phyloP scores from a whole-genome alignment of 192 early-diverging fungal genomes.

The Coemansia sp. region DNA sequence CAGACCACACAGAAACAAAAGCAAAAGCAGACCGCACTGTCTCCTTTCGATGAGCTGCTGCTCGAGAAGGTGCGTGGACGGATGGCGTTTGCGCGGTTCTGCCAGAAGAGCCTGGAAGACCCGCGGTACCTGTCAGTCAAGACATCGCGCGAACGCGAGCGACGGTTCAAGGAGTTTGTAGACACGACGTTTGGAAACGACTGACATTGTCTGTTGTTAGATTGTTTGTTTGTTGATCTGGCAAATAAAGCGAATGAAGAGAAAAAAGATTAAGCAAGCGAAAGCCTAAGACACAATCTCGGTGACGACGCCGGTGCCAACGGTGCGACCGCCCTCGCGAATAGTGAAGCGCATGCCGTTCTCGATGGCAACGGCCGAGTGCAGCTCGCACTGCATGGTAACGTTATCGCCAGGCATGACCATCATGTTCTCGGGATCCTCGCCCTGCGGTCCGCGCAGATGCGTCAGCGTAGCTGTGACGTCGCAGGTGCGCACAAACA shows the following conservation, averaged over 20 bases:
- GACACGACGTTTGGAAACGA: constrained; percentile 3
- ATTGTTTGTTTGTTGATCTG: not conserved
- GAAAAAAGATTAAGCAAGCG: not conserved
- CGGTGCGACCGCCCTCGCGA: constrained; percentile 96
- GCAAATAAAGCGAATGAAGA: not conserved
- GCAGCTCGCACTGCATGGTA: constrained; percentile 83
- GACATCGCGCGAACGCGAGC: constrained; percentile 49
- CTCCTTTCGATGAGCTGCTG: constrained; percentile 38
- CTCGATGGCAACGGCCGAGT: constrained; percentile 83
- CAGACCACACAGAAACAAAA: not conserved
- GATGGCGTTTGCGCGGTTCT: constrained; percentile 47
- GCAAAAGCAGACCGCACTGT: not conserved
- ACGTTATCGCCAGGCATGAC: constrained; percentile 98
- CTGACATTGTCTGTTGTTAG: not conserved
- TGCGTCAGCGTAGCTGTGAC: constrained; percentile 85
- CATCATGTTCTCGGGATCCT: constrained; percentile 92
- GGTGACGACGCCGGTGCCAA: constrained; percentile 91
- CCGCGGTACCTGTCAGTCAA: constrained; percentile 39
- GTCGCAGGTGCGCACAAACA: constrained; percentile 96
- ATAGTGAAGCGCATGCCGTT: constrained; percentile 96
- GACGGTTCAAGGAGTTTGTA: constrained; percentile 33
- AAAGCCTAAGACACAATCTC: constrained; percentile 67
- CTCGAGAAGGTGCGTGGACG: constrained; percentile 21
- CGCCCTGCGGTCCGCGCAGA: constrained; percentile 64
- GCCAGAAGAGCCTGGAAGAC: constrained; percentile 37